Conservation (phyloP, 2,329 filamentous ascomycete genomes). For the Fusarium multiceps region DNA sequence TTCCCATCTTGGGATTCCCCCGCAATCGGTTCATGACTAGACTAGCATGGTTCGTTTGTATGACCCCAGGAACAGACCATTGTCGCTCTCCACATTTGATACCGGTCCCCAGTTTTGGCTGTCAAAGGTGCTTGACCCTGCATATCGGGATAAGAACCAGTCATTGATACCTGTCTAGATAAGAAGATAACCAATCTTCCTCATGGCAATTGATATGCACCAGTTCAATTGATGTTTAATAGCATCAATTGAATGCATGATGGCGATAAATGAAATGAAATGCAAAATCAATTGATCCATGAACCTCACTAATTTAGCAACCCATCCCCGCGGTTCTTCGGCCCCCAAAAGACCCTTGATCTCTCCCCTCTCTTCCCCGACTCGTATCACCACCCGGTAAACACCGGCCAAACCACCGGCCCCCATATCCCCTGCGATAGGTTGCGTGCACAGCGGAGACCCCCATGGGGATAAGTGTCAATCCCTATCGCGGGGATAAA, state of each 20-base stretch:
- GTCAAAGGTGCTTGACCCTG: background rate
- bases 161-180: background rate
- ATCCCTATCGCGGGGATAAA: conserved; percentile 16
- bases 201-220: background rate
- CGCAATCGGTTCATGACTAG: conserved; percentile 4
- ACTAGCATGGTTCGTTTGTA: background rate
- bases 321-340: conserved; percentile 1
- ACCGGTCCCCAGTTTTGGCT: background rate
- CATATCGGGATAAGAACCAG: background rate
- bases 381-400: background rate
- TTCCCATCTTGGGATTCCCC: conserved; percentile 7
- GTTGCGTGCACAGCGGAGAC: conserved; percentile 18
- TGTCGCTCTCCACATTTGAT: conserved; percentile 13
- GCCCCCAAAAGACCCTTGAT: conserved; percentile 5
- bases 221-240: background rate
- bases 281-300: background rate
- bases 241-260: background rate
- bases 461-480: conserved; percentile 23
- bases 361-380: background rate
- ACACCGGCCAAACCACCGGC: conserved; percentile 48
- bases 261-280: background rate
- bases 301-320: background rate
- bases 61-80: background rate
- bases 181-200: background rate
- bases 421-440: conserved; percentile 17